These are phyloP conservation scores for Epichloe gansuensis DNA, from an alignment of 2,329 filamentous ascomycete species.

Conservation along the genomic window DNA sequence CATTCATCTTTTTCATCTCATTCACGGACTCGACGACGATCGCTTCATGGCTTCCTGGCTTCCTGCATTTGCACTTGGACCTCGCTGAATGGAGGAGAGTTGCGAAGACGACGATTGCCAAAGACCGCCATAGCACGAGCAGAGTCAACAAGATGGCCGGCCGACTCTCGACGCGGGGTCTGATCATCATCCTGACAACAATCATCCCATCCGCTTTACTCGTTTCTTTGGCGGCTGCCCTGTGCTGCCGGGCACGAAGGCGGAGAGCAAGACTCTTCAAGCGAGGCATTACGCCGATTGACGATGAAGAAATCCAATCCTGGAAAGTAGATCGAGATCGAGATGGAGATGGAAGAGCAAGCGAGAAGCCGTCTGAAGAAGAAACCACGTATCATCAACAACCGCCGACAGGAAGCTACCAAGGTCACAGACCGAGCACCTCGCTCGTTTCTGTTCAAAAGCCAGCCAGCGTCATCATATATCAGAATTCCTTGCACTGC, in stretches of 20 bases:
- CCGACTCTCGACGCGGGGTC: background rate
- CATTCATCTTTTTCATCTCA: background rate
- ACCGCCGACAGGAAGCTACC: constrained; percentile 7
- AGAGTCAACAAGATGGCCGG: background rate
- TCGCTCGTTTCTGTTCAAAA: constrained; percentile 28
- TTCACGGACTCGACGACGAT: background rate
- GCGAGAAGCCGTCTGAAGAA: constrained; percentile 16
- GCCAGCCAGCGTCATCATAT: constrained; percentile 41
- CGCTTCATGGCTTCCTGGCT: background rate
- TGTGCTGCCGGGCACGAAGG: constrained; percentile 27
- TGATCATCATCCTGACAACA: constrained; percentile 37
- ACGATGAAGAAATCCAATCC: constrained; percentile 52
- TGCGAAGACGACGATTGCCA: background rate
- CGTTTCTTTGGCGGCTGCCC: constrained; percentile 18
- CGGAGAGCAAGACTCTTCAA: constrained; percentile 32
- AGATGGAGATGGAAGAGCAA: constrained; percentile 18
- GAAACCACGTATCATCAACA: background rate
- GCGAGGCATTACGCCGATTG: constrained; percentile 46
- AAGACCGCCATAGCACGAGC: background rate
- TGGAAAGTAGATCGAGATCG: constrained; percentile 37
- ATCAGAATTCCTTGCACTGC: constrained; percentile 23
- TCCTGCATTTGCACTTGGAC: background rate
- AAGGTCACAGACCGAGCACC: constrained; percentile 15
- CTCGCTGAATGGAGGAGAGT: background rate
- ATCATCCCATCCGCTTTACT: constrained; percentile 33